These are phyloP conservation scores for Piedraia hortae DNA, from an alignment of 2,329 filamentous ascomycete species.

Conservation along the genomic window DNA sequence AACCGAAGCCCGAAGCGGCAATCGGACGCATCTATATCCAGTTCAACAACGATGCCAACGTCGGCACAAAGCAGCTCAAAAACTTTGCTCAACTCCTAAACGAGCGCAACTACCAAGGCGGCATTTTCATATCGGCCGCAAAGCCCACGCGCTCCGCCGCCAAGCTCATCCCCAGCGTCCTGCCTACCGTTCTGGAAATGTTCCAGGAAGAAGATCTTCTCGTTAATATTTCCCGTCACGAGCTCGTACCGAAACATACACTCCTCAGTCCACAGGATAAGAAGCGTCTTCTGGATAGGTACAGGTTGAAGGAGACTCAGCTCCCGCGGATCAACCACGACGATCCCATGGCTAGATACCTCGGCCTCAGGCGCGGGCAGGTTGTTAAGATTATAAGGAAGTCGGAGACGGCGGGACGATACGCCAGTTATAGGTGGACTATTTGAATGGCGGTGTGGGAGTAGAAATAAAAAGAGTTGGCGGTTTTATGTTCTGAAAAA, in stretches of 20 bases:
- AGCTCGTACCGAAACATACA: constrained; percentile 82
- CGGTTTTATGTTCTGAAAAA: too few species aligned
- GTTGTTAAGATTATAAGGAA: constrained; percentile 96
- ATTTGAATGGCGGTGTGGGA: constrained; percentile 10
- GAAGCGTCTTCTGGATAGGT: constrained; percentile 54
- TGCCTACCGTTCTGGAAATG: constrained; percentile 63
- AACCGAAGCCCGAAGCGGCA: constrained; percentile 18
- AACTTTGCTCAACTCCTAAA: constrained; percentile 61
- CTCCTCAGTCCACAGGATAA: constrained; percentile 80
- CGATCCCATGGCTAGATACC: constrained; percentile 77
- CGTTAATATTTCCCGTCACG: constrained; percentile 95
- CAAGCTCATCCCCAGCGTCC: constrained; percentile 56
- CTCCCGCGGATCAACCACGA: constrained; percentile 72
- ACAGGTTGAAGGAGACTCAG: constrained; percentile 92
- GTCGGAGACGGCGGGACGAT: constrained; percentile 82
- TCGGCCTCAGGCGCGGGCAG: constrained; percentile 70
- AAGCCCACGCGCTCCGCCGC: constrained; percentile 64
- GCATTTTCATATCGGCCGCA: constrained; percentile 67
- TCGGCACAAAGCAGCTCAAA: constrained; percentile 83
- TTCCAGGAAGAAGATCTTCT: constrained; percentile 89
- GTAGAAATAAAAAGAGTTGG: too few species aligned
- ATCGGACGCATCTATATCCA: constrained; percentile 83
- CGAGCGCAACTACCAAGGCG: constrained; percentile 58
- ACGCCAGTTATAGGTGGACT: constrained; percentile 71
- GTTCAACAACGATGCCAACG: constrained; percentile 52